Base-by-base conservation (phyloP, 176 grass and related monocot species). In the Lolium multiflorum region DNA sequence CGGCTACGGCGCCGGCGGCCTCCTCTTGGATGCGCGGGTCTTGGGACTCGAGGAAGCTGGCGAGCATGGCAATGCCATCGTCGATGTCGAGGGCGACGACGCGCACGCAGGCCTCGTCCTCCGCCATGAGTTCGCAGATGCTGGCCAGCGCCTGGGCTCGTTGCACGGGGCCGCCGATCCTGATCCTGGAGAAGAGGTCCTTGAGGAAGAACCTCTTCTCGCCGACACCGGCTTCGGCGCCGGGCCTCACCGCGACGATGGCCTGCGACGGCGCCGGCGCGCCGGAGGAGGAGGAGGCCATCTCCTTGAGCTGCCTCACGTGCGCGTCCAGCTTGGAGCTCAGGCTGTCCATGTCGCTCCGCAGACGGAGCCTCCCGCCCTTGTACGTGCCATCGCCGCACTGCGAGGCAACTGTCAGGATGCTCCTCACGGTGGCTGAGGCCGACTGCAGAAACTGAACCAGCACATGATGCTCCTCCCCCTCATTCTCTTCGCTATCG, bases 151-250 rank as follows among this genome's bases (percentile, higher is more conserved):
- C 89, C 61, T 89, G 86, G 20, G 50, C 76, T 75, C 90, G 73
- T 83, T 92, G 82, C 6, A 82, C 44, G 5, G 60, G 68, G 21
- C 88, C 81, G 21, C 89, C 93, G 35, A 96, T 86, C 89, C 77
- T 91, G 55, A 98, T 73, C 81, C 96, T 85, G 35, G 76, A 95
- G 84, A 98, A 94, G 49, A 98, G 82, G 71, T 98, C 96, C 71
- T 83, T 94, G 46, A 92, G 85, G 82, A 91, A 98, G 86, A 94
- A 92, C 82, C 63, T 81, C 81, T 95, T 94, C 81, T 92, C 94
- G 26, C 90, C 88, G 49, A 85, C 18, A 21, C 67, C 63, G 20
- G 96, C 93, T 54, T 81, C 92, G 7, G 14, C 31, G 58, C 79
- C 38, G 0, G 96, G 96, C 74, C 91, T 86, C 39, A 79, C 81